Evolutionary conservation across 2,329 filamentous ascomycete species (phyloP).

Genomic region (Cladosporium austrohemisphaericum): DNA sequence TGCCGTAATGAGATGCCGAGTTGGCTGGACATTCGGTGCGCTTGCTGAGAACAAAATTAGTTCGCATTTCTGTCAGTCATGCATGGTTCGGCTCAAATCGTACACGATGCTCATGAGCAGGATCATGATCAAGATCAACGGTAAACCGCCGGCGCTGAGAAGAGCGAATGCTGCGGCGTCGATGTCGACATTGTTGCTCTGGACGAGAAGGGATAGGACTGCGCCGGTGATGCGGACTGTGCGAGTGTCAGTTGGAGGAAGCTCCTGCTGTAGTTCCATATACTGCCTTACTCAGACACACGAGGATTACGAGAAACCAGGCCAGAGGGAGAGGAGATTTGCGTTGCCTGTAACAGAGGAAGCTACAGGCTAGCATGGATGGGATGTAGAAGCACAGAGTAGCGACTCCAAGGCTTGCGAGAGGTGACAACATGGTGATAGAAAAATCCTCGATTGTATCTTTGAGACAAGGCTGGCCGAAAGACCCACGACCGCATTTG

Average conservation of each 20-base stretch:
- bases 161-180: slow-evolving; percentile 3
- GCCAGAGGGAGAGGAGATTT: not conserved
- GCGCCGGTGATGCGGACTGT: slow-evolving; percentile 2
- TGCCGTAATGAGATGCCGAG: not conserved
- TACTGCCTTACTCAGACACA: not conserved
- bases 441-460: not conserved
- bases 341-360: not conserved
- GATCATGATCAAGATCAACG: not conserved
- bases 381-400: slow-evolving; percentile 4
- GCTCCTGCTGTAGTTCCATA: not conserved
- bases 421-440: slow-evolving; percentile 2
- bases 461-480: no score
- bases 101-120: slow-evolving; percentile 2
- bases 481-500: no score
- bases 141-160: not conserved
- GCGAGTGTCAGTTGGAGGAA: not conserved
- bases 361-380: not conserved
- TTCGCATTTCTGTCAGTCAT: not conserved
- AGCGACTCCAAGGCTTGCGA: not conserved
- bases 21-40: not conserved
- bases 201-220: not conserved
- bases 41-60: not conserved
- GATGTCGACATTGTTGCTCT: not conserved
- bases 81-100: not conserved
- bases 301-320: slow-evolving; percentile 6